phyloP scores from a whole-genome alignment of 768 basidiomycete genomes.

The Lactifluus piperatus region DNA sequence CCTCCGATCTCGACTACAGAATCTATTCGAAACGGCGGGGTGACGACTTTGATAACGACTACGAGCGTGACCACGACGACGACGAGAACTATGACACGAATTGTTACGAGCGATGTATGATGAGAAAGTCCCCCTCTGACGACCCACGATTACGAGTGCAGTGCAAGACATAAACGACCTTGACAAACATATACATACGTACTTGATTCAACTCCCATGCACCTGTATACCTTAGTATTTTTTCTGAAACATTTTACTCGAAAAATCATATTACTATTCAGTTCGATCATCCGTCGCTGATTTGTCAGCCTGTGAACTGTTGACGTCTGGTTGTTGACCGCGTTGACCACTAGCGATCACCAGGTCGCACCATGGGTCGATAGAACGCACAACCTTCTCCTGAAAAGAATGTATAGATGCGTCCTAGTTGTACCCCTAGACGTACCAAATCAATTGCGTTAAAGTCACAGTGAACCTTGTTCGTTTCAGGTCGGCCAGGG shows the following conservation, averaged over 20 bases:
- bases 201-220: not conserved
- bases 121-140: not conserved
- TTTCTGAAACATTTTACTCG: slow-evolving; percentile 33
- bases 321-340: not conserved
- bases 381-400: not conserved
- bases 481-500: too few relatives aligned
- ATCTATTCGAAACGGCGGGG: slow-evolving; percentile 6
- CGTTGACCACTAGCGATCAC: not conserved
- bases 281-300: not conserved
- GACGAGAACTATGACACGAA: slow-evolving; percentile 16
- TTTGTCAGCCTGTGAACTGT: not conserved
- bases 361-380: not conserved
- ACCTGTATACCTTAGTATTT: not conserved
- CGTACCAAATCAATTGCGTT: too few relatives aligned
- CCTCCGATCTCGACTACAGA: slow-evolving; percentile 12
- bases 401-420: not conserved
- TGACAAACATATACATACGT: not conserved
- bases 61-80: slow-evolving; percentile 18
- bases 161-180: not conserved
- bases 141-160: not conserved
- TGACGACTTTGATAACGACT: slow-evolving; percentile 17
- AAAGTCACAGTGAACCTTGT: too few relatives aligned
- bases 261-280: not conserved
- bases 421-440: too few relatives aligned
- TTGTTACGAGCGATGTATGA: slow-evolving; percentile 15